Evolutionary conservation across 306 rosid genomes (phyloP).

Genomic region (Bauhinia variegata): DNA sequence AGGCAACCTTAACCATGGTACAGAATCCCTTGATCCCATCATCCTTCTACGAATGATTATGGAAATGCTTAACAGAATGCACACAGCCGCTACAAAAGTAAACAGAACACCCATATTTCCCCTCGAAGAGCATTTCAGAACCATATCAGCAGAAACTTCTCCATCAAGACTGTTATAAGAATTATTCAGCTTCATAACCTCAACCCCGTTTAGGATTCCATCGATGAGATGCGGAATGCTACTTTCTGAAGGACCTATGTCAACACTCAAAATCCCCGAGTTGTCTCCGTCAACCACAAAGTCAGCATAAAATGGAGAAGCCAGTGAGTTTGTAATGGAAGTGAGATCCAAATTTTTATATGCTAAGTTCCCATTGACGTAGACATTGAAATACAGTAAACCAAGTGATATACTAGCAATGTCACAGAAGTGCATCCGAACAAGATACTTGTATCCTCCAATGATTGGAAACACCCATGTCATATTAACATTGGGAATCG

Average conservation of each 20-base stretch:
- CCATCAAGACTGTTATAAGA: conserved; percentile 50
- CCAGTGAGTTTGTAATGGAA: conserved; percentile 43
- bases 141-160: conserved; percentile 43
- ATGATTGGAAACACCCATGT: conserved; percentile 74
- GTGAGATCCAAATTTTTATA: conserved; percentile 71
- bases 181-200: conserved; percentile 52
- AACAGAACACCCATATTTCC: conserved; percentile 41
- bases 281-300: conserved; percentile 65
- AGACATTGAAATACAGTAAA: conserved; percentile 76
- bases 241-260: conserved; percentile 62
- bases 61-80: conserved; percentile 46
- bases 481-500: conserved; percentile 65
- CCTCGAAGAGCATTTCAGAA: conserved; percentile 36
- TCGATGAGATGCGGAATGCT: conserved; percentile 53
- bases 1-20: conserved; percentile 55
- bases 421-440: conserved; percentile 86
- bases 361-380: conserved; percentile 71
- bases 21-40: conserved; percentile 37
- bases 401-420: conserved; percentile 78
- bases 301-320: conserved; percentile 74
- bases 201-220: conserved; percentile 50
- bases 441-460: conserved; percentile 65
- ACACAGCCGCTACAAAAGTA: conserved; percentile 47
- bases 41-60: conserved; percentile 52
- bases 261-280: conserved; percentile 46